Conservation (phyloP, 2,329 filamentous ascomycete genomes). For the Colletotrichum camelliae region DNA sequence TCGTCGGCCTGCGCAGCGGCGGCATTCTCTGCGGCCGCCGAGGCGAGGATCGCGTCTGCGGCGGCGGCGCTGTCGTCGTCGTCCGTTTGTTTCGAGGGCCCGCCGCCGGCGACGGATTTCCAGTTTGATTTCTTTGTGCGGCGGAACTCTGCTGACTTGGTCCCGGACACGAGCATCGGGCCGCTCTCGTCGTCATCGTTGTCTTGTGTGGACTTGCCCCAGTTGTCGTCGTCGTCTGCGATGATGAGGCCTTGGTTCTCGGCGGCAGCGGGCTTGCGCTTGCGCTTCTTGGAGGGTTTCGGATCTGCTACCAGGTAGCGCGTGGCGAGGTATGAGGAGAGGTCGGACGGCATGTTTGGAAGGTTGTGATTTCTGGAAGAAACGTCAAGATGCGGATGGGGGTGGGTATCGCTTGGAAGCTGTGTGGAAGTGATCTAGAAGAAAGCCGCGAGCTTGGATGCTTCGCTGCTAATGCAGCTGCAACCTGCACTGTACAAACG, state of each 20-base stretch:
- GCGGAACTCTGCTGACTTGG: slow-evolving; percentile 66
- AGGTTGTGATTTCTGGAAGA: background rate
- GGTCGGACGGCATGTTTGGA: slow-evolving; percentile 57
- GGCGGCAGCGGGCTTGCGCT: slow-evolving; percentile 59
- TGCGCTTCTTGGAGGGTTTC: slow-evolving; percentile 66
- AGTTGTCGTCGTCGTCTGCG: slow-evolving; percentile 68
- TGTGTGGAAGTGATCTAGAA: background rate
- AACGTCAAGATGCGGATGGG: background rate
- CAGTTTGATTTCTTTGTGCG: slow-evolving; percentile 80
- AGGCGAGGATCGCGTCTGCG: slow-evolving; percentile 80
- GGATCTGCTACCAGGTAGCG: slow-evolving; percentile 78
- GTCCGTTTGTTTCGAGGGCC: slow-evolving; percentile 30
- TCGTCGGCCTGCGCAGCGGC: slow-evolving; percentile 54
- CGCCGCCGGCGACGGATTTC: slow-evolving; percentile 69
- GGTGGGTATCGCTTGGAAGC: background rate
- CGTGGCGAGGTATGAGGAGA: slow-evolving; percentile 87
- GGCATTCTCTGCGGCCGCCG: slow-evolving; percentile 70
- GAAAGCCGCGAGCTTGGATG: background rate
- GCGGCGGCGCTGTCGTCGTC: slow-evolving; percentile 59
- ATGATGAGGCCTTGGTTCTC: slow-evolving; percentile 62
- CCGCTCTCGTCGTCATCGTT: slow-evolving; percentile 59
- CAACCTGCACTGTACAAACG: background rate
- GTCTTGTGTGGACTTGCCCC: slow-evolving; percentile 43
- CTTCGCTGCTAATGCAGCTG: background rate
- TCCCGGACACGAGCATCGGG: slow-evolving; percentile 53